Evolutionary conservation across 23 red algal genomes (phyloP), one percentile per base, ranked within the genome.

Genomic region (Gracilaria caudata): DNA sequence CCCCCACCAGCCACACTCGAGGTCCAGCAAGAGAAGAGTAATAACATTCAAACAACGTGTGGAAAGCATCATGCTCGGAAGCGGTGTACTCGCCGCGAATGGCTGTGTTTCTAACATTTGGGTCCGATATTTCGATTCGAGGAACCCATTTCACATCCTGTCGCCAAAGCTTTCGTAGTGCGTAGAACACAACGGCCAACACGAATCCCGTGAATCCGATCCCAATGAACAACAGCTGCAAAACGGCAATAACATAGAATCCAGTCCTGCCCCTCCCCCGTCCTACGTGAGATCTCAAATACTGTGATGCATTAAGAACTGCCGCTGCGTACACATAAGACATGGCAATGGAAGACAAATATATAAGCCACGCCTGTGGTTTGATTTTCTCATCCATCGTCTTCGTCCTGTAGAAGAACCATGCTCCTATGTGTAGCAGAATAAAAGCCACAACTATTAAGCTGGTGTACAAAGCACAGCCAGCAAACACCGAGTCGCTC

Each of bases 281-380:
- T 51, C 64, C 61, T 20, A 80, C 21, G 51, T 93, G 81, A 53
- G 82, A 85, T 38, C 80, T 59, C 25, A 93, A 43, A 55, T 93
- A 93, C 65, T 93, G 90, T 38, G 83, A 46, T 24, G 81, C 58
- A 60, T 76, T 86, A 13, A 93, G 72, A 30, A 93, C 82, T 25
- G 81, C 66, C 3, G 80, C 71, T 7, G 64, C 34, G 58, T 78
- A 87, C 29, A 93, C 58, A 60, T 93, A 82, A 64, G 81, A 79
- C 81, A 93, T 85, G 5, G 60, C 81, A 28, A 93, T 72, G 1
- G 90, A 85, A n/a, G 85, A 86, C 19, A 93, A 7, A 43, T 93
- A 93, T 63, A 93, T 46, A 68, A 93, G 83, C 90, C 90, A 93
- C 20, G 80, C 82, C 33, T 93, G 90, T 12, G 47, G 44, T n/a